Evolutionary conservation across 1,284 basidiomycete genomes (phyloP).

Genomic region (Leccinum solheimii): DNA sequence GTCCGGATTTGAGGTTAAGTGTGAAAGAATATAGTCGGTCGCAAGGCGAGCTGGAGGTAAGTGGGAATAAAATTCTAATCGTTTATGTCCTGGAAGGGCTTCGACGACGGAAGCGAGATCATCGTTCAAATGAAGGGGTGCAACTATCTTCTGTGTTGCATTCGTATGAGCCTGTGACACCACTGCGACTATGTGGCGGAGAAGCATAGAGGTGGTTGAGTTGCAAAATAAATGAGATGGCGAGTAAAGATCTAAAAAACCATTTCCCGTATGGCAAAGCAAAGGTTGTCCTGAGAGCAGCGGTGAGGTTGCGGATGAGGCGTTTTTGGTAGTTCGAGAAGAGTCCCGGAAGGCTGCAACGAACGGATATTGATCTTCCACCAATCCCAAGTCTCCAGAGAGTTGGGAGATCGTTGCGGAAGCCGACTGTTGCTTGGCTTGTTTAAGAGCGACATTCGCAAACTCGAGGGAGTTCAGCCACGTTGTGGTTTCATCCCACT

Average conservation of each 20-base stretch:
- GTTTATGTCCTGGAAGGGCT: constrained; percentile 30
- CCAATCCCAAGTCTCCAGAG: constrained; percentile 15
- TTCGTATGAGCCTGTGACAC: constrained; percentile 11
- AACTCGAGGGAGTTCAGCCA: constrained; percentile 35
- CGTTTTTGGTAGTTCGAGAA: neutral
- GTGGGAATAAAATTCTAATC: constrained; percentile 25
- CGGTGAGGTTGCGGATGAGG: neutral
- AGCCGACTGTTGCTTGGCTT: constrained; percentile 12
- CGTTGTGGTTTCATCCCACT: constrained; percentile 37
- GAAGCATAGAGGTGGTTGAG: constrained; percentile 26
- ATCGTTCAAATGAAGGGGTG: constrained; percentile 29
- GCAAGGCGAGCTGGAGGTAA: constrained; percentile 34
- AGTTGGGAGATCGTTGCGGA: constrained; percentile 12
- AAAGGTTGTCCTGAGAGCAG: constrained; percentile 10
- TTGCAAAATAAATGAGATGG: constrained; percentile 25
- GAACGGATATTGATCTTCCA: constrained; percentile 21
- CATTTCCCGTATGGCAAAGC: constrained; percentile 5
- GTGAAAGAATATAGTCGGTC: constrained; percentile 41
- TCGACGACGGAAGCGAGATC: constrained; percentile 39
- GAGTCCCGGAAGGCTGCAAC: constrained; percentile 18
- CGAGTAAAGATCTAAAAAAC: constrained; percentile 20
- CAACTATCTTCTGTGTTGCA: constrained; percentile 19
- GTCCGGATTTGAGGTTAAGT: constrained; percentile 34
- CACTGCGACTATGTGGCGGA: constrained; percentile 31
- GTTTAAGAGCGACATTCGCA: constrained; percentile 24